These are phyloP conservation scores for Apiospora aurea DNA, from an alignment of 2,329 filamentous ascomycete genomes.

Conservation along the genomic window DNA sequence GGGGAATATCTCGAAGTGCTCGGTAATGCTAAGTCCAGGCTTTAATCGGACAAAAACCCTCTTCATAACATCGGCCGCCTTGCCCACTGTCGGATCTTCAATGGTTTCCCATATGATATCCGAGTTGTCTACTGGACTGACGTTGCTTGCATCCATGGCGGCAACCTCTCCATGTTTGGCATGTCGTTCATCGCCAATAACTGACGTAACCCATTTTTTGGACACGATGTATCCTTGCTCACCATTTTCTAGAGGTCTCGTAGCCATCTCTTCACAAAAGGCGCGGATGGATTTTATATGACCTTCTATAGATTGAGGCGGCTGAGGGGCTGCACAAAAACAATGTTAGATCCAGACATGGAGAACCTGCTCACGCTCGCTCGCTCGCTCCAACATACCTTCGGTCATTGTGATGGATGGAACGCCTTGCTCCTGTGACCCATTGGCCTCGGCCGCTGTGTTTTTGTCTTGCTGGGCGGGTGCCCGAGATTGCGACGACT, in stretches of 20 bases:
- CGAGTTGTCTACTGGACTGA: slow-evolving; percentile 87
- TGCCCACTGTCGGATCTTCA: slow-evolving; percentile 50
- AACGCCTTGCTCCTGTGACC: not conserved
- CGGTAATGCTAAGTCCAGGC: slow-evolving; percentile 65
- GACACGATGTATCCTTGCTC: slow-evolving; percentile 81
- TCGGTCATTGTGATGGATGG: slow-evolving; percentile 24
- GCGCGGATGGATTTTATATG: slow-evolving; percentile 78
- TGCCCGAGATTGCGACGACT: slow-evolving; percentile 27
- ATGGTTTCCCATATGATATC: slow-evolving; percentile 75
- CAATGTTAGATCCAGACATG: not conserved
- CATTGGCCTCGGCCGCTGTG: slow-evolving; percentile 28
- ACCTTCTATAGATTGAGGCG: slow-evolving; percentile 60
- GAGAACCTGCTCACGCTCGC: not conserved
- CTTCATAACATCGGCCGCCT: slow-evolving; percentile 39
- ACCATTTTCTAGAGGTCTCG: slow-evolving; percentile 68
- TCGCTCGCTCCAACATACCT: slow-evolving; percentile 4
- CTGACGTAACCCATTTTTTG: slow-evolving; percentile 77
- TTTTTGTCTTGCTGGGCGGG: slow-evolving; percentile 25
- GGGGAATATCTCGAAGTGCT: slow-evolving; percentile 80
- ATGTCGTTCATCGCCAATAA: slow-evolving; percentile 71
- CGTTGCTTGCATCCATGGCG: slow-evolving; percentile 57
- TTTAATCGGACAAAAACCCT: slow-evolving; percentile 76
- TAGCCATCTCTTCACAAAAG: slow-evolving; percentile 61
- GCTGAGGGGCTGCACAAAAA: slow-evolving; percentile 31
- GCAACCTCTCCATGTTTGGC: slow-evolving; percentile 58